Evolutionary conservation across 1,284 basidiomycete genomes (phyloP), one percentile per base, ranked within the genome.

Genomic region (Ganoderma leucocontextum): DNA sequence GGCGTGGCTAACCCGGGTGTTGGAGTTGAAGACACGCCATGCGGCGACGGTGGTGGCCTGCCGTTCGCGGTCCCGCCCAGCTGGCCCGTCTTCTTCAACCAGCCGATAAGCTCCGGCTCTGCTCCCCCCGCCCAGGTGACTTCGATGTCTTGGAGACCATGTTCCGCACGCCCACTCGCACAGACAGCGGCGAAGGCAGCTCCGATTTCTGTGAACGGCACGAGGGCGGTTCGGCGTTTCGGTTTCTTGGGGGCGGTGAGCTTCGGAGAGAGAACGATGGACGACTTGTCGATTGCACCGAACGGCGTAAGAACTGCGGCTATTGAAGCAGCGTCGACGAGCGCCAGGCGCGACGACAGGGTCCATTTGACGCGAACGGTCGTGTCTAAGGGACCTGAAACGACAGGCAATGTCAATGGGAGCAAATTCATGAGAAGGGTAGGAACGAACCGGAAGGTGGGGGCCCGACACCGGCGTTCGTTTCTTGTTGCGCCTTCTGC

Each of bases 81-180:
- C 73, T 89, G 88, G n/a, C 89, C 90, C 80, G 86, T 88, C 75
- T 87, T 88, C 80, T 89, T 92, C 78, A 94, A 77, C 92, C 93
- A 95, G 8, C 79, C 85, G 41, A 96, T 81, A 75, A 95, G 90
- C 42, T 84, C 86, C 2, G 95, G 95, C 73, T 94, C 92, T 63
- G 86, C 86, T 7, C 90, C 91, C 10, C 74, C 81, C 6, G 81
- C 84, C 85, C 86, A 89, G 19, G 79, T 78, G 2, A 82, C 87
- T 82, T 85, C 85, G 1, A 84, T 77, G 17, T 82, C 83, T 9
- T 78, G 76, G 39, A 85, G 62, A 0, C 81, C 80, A 33, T 74
- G 79, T 35, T 87, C 86, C 17, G 79, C 79, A 25, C 81, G 80
- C 0, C 86, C 86, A 64, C 86, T 89, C 0, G 88, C 88, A 75